Evolutionary conservation across 768 basidiomycete genomes (phyloP).

Genomic region (Lanmaoa rubissima): DNA sequence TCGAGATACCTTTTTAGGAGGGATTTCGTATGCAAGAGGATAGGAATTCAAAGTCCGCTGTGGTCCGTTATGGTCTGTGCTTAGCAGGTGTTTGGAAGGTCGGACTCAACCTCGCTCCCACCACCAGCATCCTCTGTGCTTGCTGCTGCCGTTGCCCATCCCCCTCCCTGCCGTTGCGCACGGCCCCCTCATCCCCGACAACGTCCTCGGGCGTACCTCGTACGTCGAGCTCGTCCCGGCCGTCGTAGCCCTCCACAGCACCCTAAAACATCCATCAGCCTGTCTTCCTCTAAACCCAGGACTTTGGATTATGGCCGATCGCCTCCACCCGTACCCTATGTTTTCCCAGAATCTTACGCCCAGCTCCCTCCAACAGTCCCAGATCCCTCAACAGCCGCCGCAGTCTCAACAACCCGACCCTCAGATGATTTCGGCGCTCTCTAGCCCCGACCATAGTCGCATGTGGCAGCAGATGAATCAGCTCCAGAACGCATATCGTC

Average conservation of each 20-base stretch:
- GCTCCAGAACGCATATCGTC: slow-evolving; percentile 42
- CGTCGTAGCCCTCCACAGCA: slow-evolving; percentile 27
- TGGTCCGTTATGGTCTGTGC: slow-evolving; percentile 37
- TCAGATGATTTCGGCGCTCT: slow-evolving; percentile 39
- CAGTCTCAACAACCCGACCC: slow-evolving; percentile 43
- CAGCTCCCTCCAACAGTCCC: slow-evolving; percentile 40
- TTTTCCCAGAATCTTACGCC: slow-evolving; percentile 47
- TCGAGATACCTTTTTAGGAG: slow-evolving; percentile 13
- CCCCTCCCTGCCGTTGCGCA: slow-evolving; percentile 49
- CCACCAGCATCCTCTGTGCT: slow-evolving; percentile 48
- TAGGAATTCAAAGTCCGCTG: slow-evolving; percentile 33
- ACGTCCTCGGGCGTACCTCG: slow-evolving; percentile 20
- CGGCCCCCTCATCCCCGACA: slow-evolving; percentile 33
- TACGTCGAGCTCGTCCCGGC: slow-evolving; percentile 23
- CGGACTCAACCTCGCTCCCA: slow-evolving; percentile 54
- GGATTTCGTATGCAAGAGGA: slow-evolving; percentile 18
- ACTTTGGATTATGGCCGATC: slow-evolving; percentile 60
- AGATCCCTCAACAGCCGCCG: slow-evolving; percentile 44
- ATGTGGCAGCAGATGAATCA: slow-evolving; percentile 61
- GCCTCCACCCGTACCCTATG: slow-evolving; percentile 54
- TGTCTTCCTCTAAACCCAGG: slow-evolving; percentile 23
- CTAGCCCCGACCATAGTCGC: slow-evolving; percentile 50
- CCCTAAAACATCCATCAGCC: slow-evolving; percentile 32
- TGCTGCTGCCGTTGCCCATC: slow-evolving; percentile 29
- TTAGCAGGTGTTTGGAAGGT: slow-evolving; percentile 41